A percentile compares a stretch with the other conserved stretches of the same genome.
Conservation (phyloP, 2,329 filamentous ascomycete genomes). For the Diaporthe batatas region DNA sequence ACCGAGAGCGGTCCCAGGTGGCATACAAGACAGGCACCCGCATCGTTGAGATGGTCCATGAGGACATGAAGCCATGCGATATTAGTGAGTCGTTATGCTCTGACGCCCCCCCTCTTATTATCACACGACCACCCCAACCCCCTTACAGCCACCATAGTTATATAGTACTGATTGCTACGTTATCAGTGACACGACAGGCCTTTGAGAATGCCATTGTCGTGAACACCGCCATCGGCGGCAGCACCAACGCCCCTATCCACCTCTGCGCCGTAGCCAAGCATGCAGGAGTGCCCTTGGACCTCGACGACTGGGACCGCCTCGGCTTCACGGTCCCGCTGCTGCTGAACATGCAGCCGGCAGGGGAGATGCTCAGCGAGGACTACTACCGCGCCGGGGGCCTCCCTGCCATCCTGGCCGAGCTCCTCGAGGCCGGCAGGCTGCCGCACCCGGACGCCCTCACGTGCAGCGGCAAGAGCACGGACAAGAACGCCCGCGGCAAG, state of each 20-base stretch:
- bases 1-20: slow-evolving; percentile 61
- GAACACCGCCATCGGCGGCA: slow-evolving; percentile 68
- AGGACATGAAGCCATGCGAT: slow-evolving; percentile 64
- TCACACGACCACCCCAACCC: background rate
- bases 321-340: slow-evolving; percentile 65
- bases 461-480: slow-evolving; percentile 60
- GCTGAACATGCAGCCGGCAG: slow-evolving; percentile 67
- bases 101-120: background rate
- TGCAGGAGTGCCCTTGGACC: slow-evolving; percentile 61
- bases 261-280: slow-evolving; percentile 68
- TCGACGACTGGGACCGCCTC: slow-evolving; percentile 67
- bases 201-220: slow-evolving; percentile 69
- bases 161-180: background rate
- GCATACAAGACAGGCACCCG: slow-evolving; percentile 62
- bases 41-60: slow-evolving; percentile 64
- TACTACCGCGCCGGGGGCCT: slow-evolving; percentile 41
- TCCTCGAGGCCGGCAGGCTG: slow-evolving; percentile 57
- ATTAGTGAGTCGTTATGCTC: slow-evolving; percentile 50
- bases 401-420: slow-evolving; percentile 63
- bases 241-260: slow-evolving; percentile 69
- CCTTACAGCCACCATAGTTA: too few relatives aligned
- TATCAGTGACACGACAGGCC: slow-evolving; percentile 60
- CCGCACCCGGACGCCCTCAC: slow-evolving; percentile 53
- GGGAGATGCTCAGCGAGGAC: slow-evolving; percentile 55
- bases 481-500: slow-evolving; percentile 58